Evolutionary conservation across 2,329 filamentous ascomycete species (phyloP).

Genomic region (Cordyceps cicadae): DNA sequence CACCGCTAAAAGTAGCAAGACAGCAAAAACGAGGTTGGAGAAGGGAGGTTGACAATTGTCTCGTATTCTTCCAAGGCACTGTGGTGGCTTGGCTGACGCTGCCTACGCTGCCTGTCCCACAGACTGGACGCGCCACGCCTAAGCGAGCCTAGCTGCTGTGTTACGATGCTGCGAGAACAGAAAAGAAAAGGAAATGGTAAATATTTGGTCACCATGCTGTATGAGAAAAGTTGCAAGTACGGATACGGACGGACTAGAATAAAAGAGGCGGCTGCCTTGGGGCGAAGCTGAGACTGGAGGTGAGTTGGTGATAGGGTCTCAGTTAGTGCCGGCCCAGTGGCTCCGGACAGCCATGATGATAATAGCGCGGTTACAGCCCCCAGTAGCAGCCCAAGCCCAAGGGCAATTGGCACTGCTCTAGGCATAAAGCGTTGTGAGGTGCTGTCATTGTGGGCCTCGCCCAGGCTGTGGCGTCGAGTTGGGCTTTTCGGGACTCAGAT

Average conservation of each 20-base stretch:
- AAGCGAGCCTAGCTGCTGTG: not conserved
- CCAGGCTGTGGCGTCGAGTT: not conserved
- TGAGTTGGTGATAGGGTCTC: not conserved
- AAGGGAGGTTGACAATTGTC: not conserved
- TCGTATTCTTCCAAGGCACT: conserved; percentile 12
- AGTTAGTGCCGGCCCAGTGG: not conserved
- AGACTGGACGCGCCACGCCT: not conserved
- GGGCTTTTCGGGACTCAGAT: not conserved
- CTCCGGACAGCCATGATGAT: not conserved
- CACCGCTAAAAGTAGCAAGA: not conserved
- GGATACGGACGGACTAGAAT: too few relatives aligned
- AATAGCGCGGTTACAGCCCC: not conserved
- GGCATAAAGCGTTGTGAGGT: not conserved
- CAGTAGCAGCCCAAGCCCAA: too few relatives aligned
- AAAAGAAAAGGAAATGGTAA: not conserved
- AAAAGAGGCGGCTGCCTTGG: not conserved
- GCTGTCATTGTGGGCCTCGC: not conserved
- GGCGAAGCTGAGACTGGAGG: not conserved
- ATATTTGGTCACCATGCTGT: too few relatives aligned
- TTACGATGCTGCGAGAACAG: not conserved
- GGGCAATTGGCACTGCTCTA: not conserved
- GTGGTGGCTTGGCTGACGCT: conserved; percentile 10
- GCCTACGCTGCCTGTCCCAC: conserved; percentile 6
- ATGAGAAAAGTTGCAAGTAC: too few relatives aligned
- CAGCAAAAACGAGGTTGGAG: not conserved